Base-by-base conservation (phyloP, 345 rosid species). In the Reutealis trisperma region DNA sequence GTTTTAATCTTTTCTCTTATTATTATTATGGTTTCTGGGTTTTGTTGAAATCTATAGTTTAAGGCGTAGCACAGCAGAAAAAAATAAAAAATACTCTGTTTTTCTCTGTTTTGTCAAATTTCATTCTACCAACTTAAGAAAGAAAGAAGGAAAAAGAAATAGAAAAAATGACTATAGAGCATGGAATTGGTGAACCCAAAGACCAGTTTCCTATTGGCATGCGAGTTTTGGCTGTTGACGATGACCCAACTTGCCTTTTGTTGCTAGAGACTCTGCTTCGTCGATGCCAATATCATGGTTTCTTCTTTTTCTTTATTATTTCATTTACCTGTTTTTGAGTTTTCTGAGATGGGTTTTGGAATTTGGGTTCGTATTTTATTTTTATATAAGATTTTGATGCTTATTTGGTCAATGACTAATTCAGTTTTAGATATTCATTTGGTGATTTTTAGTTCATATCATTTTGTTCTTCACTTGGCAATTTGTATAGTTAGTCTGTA, bases 151-250 rank as follows among this genome's bases (percentile, higher is more conserved):
- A 32, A 37, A 4, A 37, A 5, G 41, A 37, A 37, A 37, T 37
- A 6, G 21, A 30, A 21, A 59, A 78, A 63, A 92, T 92, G 94
- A 84, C 83, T 63, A 84, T 90, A 11, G 90, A 85, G 63, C 88
- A 86, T 49, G 82, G 66, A 68, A 76, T 80, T 49, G 73, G 73
- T 42, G 91, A 80, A 60, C 70, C 69, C 4, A 47, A 21, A n/a
- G 91, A 90, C 74, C 88, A 81, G 87, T 92, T 92, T 79, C 97
- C 97, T 0, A 49, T 84, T 24, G 97, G 95, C 49, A 84, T 93
- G 90, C 84, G 97, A 75, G 94, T 93, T 78, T 85, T 93, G 83
- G 97, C 93, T 15, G 94, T 91, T 59, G 97, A 93, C 63, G 95
- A 93, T 54, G 93, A 91, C 81, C 91, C 88, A 3, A 88, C 92